These are phyloP conservation scores for Rickenella mellea DNA, from an alignment of 768 basidiomycete genomes.

Conservation along the genomic window DNA sequence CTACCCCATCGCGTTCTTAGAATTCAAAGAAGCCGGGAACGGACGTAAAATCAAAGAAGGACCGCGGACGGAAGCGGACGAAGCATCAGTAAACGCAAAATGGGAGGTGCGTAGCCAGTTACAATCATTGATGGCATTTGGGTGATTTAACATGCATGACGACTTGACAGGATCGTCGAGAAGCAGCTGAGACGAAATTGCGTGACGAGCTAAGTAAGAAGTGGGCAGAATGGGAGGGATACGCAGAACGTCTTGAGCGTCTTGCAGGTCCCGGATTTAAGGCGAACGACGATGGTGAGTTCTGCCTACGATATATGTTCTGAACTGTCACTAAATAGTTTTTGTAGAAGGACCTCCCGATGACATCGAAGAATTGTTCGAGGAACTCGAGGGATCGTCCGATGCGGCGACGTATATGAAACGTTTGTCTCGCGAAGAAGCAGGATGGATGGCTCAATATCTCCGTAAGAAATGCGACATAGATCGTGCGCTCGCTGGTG, in stretches of 20 bases:
- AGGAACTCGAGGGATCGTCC: slow-evolving; percentile 51
- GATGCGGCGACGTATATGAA: slow-evolving; percentile 34
- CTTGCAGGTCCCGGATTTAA: slow-evolving; percentile 40
- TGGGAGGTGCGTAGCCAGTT: slow-evolving; percentile 52
- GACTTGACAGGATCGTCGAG: slow-evolving; percentile 42
- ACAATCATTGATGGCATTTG: too few species aligned
- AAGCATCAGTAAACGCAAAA: slow-evolving; percentile 41
- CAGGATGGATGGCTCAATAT: slow-evolving; percentile 54
- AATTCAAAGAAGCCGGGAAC: slow-evolving; percentile 42
- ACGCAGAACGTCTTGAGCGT: slow-evolving; percentile 55
- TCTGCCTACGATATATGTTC: too few species aligned
- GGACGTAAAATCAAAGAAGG: slow-evolving; percentile 45
- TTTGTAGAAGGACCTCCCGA: slow-evolving; percentile 20
- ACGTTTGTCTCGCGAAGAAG: slow-evolving; percentile 32
- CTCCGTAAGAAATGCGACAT: slow-evolving; percentile 37
- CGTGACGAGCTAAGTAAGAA: slow-evolving; percentile 49
- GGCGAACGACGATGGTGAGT: slow-evolving; percentile 16
- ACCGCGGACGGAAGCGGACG: slow-evolving; percentile 64
- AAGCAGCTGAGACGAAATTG: slow-evolving; percentile 49
- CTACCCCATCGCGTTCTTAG: slow-evolving; percentile 74
- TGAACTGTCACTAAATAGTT: not conserved
- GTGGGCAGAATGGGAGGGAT: slow-evolving; percentile 40
- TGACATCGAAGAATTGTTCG: slow-evolving; percentile 39
- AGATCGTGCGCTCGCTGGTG: slow-evolving; percentile 39
- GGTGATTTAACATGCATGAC: not conserved